Base-by-base conservation (phyloP, 257 asterid species). In the Gynochthodes officinalis region DNA sequence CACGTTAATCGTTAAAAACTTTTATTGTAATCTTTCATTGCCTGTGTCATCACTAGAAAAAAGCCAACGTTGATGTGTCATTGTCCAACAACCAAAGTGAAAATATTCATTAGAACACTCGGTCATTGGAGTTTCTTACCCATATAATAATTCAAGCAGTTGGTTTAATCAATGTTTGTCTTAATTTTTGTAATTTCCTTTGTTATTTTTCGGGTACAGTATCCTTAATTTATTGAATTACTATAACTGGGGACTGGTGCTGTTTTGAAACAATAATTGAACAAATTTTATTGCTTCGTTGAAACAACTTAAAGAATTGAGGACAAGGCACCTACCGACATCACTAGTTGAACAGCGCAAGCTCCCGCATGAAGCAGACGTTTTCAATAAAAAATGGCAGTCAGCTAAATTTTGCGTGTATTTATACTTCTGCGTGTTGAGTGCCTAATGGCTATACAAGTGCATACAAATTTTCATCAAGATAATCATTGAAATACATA, bases 261-360 rank as follows among this genome's bases (percentile, higher is more conserved):
- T 25, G 46, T 19, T 66, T 15, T 19, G 33, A 16, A 49, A 43
- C n/a, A 44, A 21, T 11, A 25, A 4, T 46, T 23, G 35, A 30
- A 15, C 11, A 30, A 28, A 9, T 48, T 32, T 30, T 49, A 68
- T 50, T 11, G 49, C 30, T 21, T 19, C 33, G n/a, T 35, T 68
- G 44, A 33, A 50, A 33, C 9, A 18, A 33, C 13, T 35, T n/a
- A 33, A 16, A n/a, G n/a, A n/a, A 49, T 28, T 49, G 11, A 11
- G n/a, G 50, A 35, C 63, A 54, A 50, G 49, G 63, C 46, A 69
- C 50, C 73, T 50, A 52, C 63, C 52, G 35, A 33, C 1, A 52
- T 21, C 50, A 52, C 33, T 52, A n/a, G 50, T 69, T 69, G 30
- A 28, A n/a, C 44, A 27, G 16, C n/a, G 16, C n/a, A 13, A 59